phyloP scores from a whole-genome alignment of 768 basidiomycete species.

The Russula emetica region DNA sequence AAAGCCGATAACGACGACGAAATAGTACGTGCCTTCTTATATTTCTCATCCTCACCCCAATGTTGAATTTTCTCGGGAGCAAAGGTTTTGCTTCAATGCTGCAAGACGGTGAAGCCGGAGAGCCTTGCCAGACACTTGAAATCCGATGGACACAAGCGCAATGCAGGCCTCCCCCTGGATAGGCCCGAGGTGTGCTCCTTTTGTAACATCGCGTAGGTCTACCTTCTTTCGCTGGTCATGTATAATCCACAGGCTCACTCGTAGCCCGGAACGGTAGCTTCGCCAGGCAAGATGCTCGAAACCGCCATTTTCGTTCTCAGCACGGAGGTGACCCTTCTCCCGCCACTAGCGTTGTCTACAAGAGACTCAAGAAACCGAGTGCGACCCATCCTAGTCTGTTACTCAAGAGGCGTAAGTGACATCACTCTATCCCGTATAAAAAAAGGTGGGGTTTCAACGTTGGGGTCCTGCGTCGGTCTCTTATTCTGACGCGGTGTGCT shows the following conservation, averaged over 20 bases:
- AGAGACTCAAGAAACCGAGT: slow-evolving; percentile 8
- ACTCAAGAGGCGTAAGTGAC: slow-evolving; percentile 19
- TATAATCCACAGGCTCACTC: too few species aligned
- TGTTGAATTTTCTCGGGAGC: neutral
- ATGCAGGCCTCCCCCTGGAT: slow-evolving; percentile 19
- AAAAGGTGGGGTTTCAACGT: slow-evolving; percentile 12
- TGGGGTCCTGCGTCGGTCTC: neutral
- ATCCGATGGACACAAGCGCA: slow-evolving; percentile 24
- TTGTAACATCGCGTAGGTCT: slow-evolving; percentile 24
- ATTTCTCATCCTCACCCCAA: neutral
- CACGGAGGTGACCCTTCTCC: slow-evolving; percentile 1
- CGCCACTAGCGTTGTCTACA: neutral
- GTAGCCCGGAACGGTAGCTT: slow-evolving; percentile 5
- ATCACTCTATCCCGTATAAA: neutral
- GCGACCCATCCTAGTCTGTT: slow-evolving; percentile 18
- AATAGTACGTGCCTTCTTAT: slow-evolving; percentile 11
- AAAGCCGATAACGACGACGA: slow-evolving; percentile 3
- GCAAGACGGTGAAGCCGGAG: slow-evolving; percentile 22
- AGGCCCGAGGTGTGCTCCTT: slow-evolving; percentile 19
- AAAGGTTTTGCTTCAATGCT: slow-evolving; percentile 21
- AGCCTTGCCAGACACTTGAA: slow-evolving; percentile 22
- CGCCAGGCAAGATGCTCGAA: slow-evolving; percentile 25
- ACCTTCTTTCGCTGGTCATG: neutral
- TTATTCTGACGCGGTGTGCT: neutral
- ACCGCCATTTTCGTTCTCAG: slow-evolving; percentile 23